Base-by-base conservation (phyloP, 768 basidiomycete genomes). In the Tephrocybe sp. region DNA sequence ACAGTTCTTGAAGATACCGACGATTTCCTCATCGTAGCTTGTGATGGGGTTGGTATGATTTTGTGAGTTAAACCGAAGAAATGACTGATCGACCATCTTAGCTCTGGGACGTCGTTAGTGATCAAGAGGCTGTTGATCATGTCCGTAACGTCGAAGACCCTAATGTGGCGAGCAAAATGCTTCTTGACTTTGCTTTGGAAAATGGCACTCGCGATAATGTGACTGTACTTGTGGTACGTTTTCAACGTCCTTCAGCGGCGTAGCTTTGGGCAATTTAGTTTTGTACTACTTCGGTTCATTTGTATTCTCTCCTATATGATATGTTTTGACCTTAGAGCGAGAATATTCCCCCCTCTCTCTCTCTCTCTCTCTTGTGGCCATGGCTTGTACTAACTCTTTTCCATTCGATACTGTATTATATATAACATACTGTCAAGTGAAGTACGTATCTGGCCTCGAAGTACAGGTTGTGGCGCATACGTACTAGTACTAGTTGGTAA, bases 161-260 rank as follows among this genome's bases (percentile, higher is more conserved):
- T 6, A 34, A 50, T 30, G 44, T 40, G 21, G 55, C 55, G 10
- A 56, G 55, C 48, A 50, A 56, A 30, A 52, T 23, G 38, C 55
- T 56, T 24, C 34, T 56, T 15, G 55, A 50, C 21, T 42, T 49
- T 37, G 55, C 55, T 29, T 29, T 50, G 24, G 21, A 47, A 34
- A 52, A 53, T 22, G 48, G 49, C n/a, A 56, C 55, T n/a, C 51
- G 51, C 16, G 55, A 56, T 41, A 56, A 56, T 50, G 48, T 56
- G 3, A 56, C 55, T 50, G 44, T 53, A 29, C 40, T 56, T 38
- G 55, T 56, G n/a, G 55, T 56, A 44, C 50, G 55, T 21, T 50
- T 56, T 31, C 49, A 47, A 12, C 10, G 15, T 23, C 12, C 39
- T 5, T 23, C 21, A 31, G 42, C 31, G 29, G 51, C 34, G 30